Evolutionary conservation across 2,329 filamentous ascomycete species (phyloP), one percentile per base, ranked within the genome.

Genomic region (Xylogone sp.): DNA sequence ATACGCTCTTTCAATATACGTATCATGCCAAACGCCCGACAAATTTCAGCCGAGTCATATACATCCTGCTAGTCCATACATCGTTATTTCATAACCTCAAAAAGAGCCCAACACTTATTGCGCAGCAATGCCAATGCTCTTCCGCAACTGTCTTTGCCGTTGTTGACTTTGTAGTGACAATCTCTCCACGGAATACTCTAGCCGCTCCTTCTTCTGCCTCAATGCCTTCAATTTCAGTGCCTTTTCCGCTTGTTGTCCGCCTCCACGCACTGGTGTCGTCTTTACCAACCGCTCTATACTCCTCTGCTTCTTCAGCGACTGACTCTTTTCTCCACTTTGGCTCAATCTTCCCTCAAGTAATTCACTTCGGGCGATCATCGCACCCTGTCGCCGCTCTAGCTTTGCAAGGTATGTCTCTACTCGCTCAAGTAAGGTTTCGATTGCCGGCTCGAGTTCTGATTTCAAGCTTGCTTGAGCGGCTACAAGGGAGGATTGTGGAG

Each of bases 121-220:
- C 13, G 77, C 76, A 55, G 83, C 84, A 81, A 88, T 85, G 66
- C 84, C 84, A 81, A 88, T 85, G 66, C 84, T 88, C 79, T 85
- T 88, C 66, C 85, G 78, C 71, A 89, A 68, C 65, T 88, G 84
- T 59, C 86, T 77, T 68, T 88, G 81, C 65, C 79, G 72, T 70
- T 89, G 86, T 56, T 78, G 81, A 51, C 81, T 82, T 68, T 89
- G 84, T 66, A 89, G 60, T 64, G 82, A 79, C 65, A 89, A 64
- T 54, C 85, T 75, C 58, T 87, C 84, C 52, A 89, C 84, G 16
- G 84, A 82, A 74, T 87, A 88, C 59, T 81, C 81, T 61, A 89
- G 65, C 47, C 86, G 73, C 65, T 88, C 84, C 67, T 87, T 88
- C 75, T 87, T 88, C 68, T 83, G 80, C 56, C 79, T 74, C 57